Conservation (phyloP, 2,329 filamentous ascomycete genomes). For the Aspergillus costaricaensis region DNA sequence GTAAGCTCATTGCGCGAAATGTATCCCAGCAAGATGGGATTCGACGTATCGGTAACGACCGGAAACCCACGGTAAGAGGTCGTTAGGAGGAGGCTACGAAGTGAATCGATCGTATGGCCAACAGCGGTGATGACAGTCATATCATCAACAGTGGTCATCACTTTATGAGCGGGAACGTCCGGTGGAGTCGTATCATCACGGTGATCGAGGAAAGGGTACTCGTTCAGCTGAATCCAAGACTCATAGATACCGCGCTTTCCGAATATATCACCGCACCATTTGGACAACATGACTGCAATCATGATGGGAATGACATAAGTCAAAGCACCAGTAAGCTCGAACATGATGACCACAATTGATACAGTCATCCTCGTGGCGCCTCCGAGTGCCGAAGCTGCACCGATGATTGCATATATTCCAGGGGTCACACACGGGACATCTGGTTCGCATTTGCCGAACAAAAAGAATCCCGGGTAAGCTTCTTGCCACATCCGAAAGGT, state of each 20-base stretch:
- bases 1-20: conserved; percentile 88
- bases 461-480: conserved; percentile 72
- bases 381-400: conserved; percentile 88
- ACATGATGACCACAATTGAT: conserved; percentile 99
- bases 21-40: conserved; percentile 83
- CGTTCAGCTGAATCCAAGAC: conserved; percentile 94
- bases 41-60: conserved; percentile 75
- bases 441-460: conserved; percentile 79
- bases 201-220: conserved; percentile 93
- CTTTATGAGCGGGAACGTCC: conserved; percentile 79
- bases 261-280: conserved; percentile 97
- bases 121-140: conserved; percentile 83
- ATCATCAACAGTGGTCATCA: conserved; percentile 93
- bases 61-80: conserved; percentile 90
- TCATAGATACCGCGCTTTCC: conserved; percentile 94
- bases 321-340: conserved; percentile 92
- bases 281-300: conserved; percentile 97
- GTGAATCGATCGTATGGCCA: conserved; percentile 79
- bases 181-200: conserved; percentile 76
- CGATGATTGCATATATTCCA: conserved; percentile 94
- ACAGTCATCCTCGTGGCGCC: conserved; percentile 96
- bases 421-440: conserved; percentile 88
- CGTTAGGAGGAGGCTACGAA: conserved; percentile 69
- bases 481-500: conserved; percentile 85
- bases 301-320: conserved; percentile 98